Evolutionary conservation across 352 stramenopile genomes (phyloP).

Genomic region (Hyaloperonospora brassicae): DNA sequence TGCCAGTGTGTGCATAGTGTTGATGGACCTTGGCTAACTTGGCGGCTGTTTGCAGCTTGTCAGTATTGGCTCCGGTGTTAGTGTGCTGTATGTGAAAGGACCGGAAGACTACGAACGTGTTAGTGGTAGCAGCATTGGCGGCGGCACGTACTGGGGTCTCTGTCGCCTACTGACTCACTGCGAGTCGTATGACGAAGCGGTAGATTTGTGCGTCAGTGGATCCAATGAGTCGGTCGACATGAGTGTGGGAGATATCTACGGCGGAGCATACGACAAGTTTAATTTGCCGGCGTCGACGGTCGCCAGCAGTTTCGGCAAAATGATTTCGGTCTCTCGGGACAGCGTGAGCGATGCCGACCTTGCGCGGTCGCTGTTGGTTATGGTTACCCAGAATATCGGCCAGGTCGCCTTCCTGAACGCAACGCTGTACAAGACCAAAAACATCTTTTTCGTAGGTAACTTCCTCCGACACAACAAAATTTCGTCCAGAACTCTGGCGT

Average conservation of each 20-base stretch:
- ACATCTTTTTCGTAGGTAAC: constrained; percentile 96
- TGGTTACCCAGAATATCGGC: constrained; percentile 98
- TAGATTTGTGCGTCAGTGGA: constrained; percentile 73
- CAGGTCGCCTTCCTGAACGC: constrained; percentile 98
- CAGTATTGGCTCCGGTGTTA: constrained; percentile 97
- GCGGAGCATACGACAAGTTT: constrained; percentile 91
- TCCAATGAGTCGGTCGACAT: constrained; percentile 90
- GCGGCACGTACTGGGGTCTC: constrained; percentile 98
- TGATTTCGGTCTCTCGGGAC: constrained; percentile 61
- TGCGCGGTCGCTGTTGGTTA: constrained; percentile 92
- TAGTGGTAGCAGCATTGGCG: constrained; percentile 96
- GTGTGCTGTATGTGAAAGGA: constrained; percentile 91
- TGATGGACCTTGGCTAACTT: constrained; percentile 1
- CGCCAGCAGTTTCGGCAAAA: constrained; percentile 95
- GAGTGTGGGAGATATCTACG: constrained; percentile 99
- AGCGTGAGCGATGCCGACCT: constrained; percentile 92
- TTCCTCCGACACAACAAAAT: constrained; percentile 98
- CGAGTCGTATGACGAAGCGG: constrained; percentile 73
- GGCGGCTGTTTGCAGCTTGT: constrained; percentile 77
- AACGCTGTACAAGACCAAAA: constrained; percentile 92
- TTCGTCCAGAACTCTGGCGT: constrained; percentile 86
- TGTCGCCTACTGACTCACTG: constrained; percentile 91
- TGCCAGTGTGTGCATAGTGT: too few relatives aligned
- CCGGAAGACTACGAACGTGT: constrained; percentile 94
- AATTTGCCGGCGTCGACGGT: constrained; percentile 87